Conservation (phyloP, 768 basidiomycete genomes). For the Termitomyces sp. region DNA sequence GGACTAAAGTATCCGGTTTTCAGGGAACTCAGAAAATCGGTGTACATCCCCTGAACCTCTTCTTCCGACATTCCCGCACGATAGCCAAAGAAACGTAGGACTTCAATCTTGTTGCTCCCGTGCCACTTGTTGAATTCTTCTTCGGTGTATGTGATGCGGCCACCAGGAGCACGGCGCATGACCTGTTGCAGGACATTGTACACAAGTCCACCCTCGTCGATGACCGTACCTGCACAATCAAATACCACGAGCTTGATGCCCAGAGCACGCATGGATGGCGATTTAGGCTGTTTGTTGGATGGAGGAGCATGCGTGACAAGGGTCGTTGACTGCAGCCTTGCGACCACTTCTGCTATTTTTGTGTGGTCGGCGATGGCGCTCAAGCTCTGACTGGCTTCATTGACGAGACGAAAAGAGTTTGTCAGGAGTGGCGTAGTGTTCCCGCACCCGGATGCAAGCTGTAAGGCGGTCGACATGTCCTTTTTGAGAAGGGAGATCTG, state of each 20-base stretch:
- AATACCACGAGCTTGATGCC: constrained; percentile 14
- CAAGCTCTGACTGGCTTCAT: constrained; percentile 5
- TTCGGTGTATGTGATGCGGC: constrained; percentile 6
- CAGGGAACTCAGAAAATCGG: constrained; percentile 6
- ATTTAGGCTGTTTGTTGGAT: not conserved
- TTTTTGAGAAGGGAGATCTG: constrained; percentile 14
- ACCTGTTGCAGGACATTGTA: constrained; percentile 12
- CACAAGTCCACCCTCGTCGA: constrained; percentile 14
- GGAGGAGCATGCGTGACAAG: not conserved
- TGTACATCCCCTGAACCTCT: constrained; percentile 12
- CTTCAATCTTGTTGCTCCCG: constrained; percentile 14
- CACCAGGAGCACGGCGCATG: constrained; percentile 11
- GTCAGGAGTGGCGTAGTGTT: constrained; percentile 11
- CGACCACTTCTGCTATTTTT: constrained; percentile 1
- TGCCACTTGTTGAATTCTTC: constrained; percentile 15
- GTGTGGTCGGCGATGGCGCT: constrained; percentile 5
- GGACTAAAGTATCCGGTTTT: constrained; percentile 10
- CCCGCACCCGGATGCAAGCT: constrained; percentile 8
- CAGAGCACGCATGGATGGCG: constrained; percentile 10
- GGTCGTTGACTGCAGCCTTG: constrained; percentile 2
- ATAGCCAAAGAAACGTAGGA: constrained; percentile 10
- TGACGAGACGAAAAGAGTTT: constrained; percentile 8
- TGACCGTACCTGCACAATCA: constrained; percentile 16
- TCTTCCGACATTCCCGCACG: constrained; percentile 12
- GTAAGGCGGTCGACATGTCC: constrained; percentile 14